Evolutionary conservation across 805 yeast genomes (phyloP), one percentile per base, ranked within the genome.

Genomic region (Torulaspora maleeae): DNA sequence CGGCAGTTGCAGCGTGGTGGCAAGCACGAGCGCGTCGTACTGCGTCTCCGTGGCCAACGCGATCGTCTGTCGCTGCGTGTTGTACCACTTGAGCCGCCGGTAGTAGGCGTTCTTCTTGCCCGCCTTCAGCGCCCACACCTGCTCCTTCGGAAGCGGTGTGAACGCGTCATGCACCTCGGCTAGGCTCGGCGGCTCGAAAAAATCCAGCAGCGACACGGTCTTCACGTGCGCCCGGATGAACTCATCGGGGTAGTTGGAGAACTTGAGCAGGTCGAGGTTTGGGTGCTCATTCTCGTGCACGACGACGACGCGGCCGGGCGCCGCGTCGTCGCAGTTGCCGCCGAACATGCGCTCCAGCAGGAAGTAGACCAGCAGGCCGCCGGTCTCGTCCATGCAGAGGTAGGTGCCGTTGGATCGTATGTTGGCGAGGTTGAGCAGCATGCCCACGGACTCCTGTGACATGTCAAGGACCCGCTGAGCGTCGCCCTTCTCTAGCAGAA

Each of bases 201-300:
- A 80, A 58, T 93, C 96, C 44, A 91, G 72, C 68, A 90, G 73
- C 50, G 84, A 86, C 8, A 89, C 73, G 1, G 86, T 76, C 57
- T 80, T 77, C 41, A 89, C 77, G 74, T 83, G 78, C 19, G 69
- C 63, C 24, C 72, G 67, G 27, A 77, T 69, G 37, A 72, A 62
- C 22, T 74, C 77, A 25, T 76, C 79, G 1, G 85, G 59, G 60
- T 76, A 80, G 59, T 85, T 83, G 38, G 88, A 75, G 58, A 79
- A 80, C 50, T 78, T 76, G 46, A 91, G 67, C 0, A 86, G 78
- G 48, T 83, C 83, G 22, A 82, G 68, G 60, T 90, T 90, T 2
- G 95, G 82, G 60, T 91, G 97, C 64, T 93, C 99, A 64, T 88
- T 88, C 61, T 93, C 99, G 66, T 93, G 97, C 1, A 82, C 72